A percentile compares a stretch with the other conserved stretches of the same genome.
Conservation (phyloP, 371 early-diverging fungal genomes). For the Syncephalastrum racemosum region DNA sequence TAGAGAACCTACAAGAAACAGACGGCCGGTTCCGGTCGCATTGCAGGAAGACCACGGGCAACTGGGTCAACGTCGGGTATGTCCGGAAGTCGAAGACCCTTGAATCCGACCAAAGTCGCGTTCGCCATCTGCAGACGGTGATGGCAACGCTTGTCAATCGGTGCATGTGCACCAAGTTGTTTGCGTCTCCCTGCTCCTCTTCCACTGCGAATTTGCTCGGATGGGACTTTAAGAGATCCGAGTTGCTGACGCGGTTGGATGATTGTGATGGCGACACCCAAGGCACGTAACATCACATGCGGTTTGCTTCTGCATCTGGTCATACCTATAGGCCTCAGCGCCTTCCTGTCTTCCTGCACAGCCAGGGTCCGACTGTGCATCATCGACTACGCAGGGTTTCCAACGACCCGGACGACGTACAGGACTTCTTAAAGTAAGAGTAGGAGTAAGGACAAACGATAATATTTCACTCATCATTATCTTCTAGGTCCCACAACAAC, state of each 20-base stretch:
- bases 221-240: conserved; percentile 1
- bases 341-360: no score
- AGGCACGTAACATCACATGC: no score
- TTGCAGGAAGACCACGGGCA: conserved; percentile 8
- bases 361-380: conserved; percentile 1
- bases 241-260: not conserved
- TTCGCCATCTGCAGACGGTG: conserved; percentile 1
- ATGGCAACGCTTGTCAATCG: conserved; percentile 4
- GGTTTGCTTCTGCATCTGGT: no score
- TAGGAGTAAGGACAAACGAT: no score
- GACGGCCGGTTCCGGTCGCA: not conserved
- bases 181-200: conserved; percentile 22
- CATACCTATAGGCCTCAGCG: no score
- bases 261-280: conserved; percentile 10
- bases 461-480: no score
- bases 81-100: conserved; percentile 7
- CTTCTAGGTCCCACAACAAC: no score
- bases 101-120: conserved; percentile 13
- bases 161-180: conserved; percentile 13
- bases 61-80: conserved; percentile 12
- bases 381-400: conserved; percentile 1
- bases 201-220: conserved; percentile 16
- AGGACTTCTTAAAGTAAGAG: no score
- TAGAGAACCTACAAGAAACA: conserved; percentile 5
- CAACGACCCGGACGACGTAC: no score